Evolutionary conservation across 2,329 filamentous ascomycete species (phyloP), one percentile per base, ranked within the genome.

Genomic region (Zopfia rhizophila): DNA sequence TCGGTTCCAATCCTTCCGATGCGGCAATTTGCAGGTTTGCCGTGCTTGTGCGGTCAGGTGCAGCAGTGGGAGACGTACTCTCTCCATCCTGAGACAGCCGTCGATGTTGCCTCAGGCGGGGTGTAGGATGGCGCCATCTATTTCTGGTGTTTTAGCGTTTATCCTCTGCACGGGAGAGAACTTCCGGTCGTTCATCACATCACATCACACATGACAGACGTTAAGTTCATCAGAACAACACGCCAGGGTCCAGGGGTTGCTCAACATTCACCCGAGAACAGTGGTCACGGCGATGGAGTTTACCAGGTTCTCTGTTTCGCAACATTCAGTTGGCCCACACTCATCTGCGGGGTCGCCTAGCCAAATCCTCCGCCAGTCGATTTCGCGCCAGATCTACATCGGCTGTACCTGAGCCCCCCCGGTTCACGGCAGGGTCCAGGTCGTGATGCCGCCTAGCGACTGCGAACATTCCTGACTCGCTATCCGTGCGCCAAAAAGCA

Each of bases 391-490:
- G 55, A 59, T 60, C 54, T 45, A 48, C 58, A 37, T 45, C 40
- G 48, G 35, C 39, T 55, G 57, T 60, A 50, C 59, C 59, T 60
- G 57, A 14, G 25, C 16, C 45, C 47, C 49, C 54, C 16, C 17
- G 17, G 18, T 13, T n/a, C n/a, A n/a, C n/a, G 3, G 33, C 41
- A 38, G 25, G 38, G 38, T 41, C n/a, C n/a, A n/a, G n/a, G n/a
- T n/a, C n/a, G n/a, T n/a, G n/a, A n/a, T n/a, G n/a, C n/a, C n/a
- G n/a, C n/a, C n/a, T n/a, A n/a, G n/a, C n/a, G n/a, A n/a, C n/a
- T n/a, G n/a, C n/a, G n/a, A n/a, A n/a, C n/a, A n/a, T n/a, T n/a
- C 59, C 58, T 66, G 61, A 61, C 61, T 66, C 61, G 63, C 51
- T 61, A 56, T 45, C 49, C 53, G 45, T n/a, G n/a, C n/a, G n/a